Conservation (phyloP, 805 yeast species). For the Lachancea sp. region DNA sequence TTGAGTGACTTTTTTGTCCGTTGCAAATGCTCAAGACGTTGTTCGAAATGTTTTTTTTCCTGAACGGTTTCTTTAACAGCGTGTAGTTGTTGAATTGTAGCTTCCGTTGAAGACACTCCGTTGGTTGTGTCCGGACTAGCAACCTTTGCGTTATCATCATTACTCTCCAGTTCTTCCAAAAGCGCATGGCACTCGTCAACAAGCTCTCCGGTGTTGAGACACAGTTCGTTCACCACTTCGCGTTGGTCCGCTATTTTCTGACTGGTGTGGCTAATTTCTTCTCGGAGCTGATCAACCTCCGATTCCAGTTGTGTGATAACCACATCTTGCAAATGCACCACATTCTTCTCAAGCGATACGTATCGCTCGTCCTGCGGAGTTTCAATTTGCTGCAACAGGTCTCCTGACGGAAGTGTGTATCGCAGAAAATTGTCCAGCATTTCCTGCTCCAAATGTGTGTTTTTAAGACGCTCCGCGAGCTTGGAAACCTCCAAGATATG, state of each 20-base stretch:
- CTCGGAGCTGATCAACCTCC: conserved; percentile 19
- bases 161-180: conserved; percentile 16
- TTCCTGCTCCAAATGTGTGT: conserved; percentile 29
- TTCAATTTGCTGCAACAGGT: conserved; percentile 15
- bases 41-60: conserved; percentile 3
- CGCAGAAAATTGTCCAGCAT: conserved; percentile 29
- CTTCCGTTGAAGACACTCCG: conserved; percentile 6
- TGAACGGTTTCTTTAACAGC: background rate
- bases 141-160: conserved; percentile 10
- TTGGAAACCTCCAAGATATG: conserved; percentile 19
- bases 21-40: conserved; percentile 9
- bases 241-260: conserved; percentile 17
- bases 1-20: conserved; percentile 6
- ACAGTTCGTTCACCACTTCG: conserved; percentile 19
- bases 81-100: conserved; percentile 12
- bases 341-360: conserved; percentile 17
- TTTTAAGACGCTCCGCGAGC: conserved; percentile 19
- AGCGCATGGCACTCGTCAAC: conserved; percentile 24
- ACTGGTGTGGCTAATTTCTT: conserved; percentile 13
- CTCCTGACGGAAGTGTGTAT: conserved; percentile 23
- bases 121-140: conserved; percentile 5
- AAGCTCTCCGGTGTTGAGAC: conserved; percentile 18
- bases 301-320: conserved; percentile 13
- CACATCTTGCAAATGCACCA: conserved; percentile 17
- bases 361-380: conserved; percentile 23